These are phyloP conservation scores for Angomonas ambiguus DNA, from an alignment of 208 protist species.

Conservation along the genomic window DNA sequence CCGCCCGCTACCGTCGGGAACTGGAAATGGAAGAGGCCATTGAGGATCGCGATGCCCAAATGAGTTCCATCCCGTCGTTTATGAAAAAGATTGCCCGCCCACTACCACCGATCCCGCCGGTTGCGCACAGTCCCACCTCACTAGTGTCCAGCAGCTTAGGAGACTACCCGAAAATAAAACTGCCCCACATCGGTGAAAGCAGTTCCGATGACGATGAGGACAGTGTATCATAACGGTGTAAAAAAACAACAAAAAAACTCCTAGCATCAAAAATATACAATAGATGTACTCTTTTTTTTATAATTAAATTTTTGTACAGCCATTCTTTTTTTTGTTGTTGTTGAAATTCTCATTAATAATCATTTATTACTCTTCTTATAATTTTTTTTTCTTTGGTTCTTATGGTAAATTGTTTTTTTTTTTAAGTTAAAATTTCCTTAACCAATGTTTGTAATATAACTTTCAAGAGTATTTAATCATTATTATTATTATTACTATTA, in stretches of 20 bases:
- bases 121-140: background rate
- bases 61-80: background rate
- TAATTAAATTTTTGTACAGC: background rate
- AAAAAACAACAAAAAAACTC: too few relatives aligned
- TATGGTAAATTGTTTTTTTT: background rate
- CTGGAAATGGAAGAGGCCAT: background rate
- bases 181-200: background rate
- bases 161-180: background rate
- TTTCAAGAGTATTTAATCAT: too few relatives aligned
- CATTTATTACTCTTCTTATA: background rate
- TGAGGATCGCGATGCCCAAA: background rate
- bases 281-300: slow-evolving; percentile 1
- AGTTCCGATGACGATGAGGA: background rate
- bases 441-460: background rate
- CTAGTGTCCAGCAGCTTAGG: background rate
- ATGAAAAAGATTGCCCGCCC: background rate
- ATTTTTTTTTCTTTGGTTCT: background rate
- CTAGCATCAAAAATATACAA: too few relatives aligned
- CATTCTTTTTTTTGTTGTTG: background rate
- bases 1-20: background rate
- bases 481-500: too few relatives aligned
- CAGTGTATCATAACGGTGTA: too few relatives aligned
- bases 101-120: background rate
- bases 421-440: background rate
- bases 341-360: background rate